Evolutionary conservation across 176 grass and related monocot species (phyloP), one percentile per base, ranked within the genome.

Genomic region (Thinopyrum elongatum): DNA sequence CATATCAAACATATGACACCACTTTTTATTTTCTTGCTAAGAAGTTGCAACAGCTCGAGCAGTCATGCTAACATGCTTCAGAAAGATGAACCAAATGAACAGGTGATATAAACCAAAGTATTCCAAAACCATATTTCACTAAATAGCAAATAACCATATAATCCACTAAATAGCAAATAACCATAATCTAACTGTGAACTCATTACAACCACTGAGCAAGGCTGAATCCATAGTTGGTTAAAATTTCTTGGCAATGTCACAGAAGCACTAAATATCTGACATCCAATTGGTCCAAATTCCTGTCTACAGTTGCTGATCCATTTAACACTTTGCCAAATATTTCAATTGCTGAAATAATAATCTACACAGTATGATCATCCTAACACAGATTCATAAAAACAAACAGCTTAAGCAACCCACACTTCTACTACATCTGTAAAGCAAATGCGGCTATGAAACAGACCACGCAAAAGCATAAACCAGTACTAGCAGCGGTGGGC

Each of bases 321-420:
- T 16, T 23, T 31, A 35, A 78, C 29, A 57, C 14, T 70, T 70
- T 3, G 28, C 42, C 29, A 57, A 55, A 55, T 21, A 6, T 31
- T 83, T 22, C 25, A 0, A 12, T 61, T 60, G 53, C 44, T 71
- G 47, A 57, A 57, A 16, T 39, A 57, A 16, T 41, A 72, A 27
- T 14, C 31, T 60, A 73, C 23, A 22, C 28, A 77, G 1, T 21
- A 59, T 27, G 49, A 4, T 7, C 3, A 14, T 34, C 28, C 0
- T 19, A 82, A 51, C 65, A 70, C 14, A 26, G 21, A 64, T 65
- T 84, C 70, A 75, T 57, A 75, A 7, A 47, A 75, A 63, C 26
- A 74, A n/a, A 57, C 58, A 36, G 29, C 29, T 15, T 29, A 83
- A 57, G 21, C 67, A 61, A 36, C 29, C n/a, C 67, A 26, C 16